Base-by-base conservation (phyloP, 345 rosid species). In the Populus ilicifolia region DNA sequence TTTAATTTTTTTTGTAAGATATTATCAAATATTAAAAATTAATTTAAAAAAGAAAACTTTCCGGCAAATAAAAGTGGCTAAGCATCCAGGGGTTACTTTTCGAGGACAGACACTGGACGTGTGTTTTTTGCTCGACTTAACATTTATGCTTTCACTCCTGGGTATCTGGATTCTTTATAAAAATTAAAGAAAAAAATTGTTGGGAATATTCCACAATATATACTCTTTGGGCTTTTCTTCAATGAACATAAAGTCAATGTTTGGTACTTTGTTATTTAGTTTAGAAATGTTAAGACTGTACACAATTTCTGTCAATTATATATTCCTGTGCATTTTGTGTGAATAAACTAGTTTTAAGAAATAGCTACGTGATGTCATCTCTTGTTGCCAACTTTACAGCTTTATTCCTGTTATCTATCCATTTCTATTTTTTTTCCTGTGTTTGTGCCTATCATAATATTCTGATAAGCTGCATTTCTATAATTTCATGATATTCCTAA, bases 161-260 rank as follows among this genome's bases (percentile, higher is more conserved):
- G 84, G 78, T 82, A 73, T 78, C 70, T 66, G 74, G 81, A 78
- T 65, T 81, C 69, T 80, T 72, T 4, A 46, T 1, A 46, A 46
- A 13, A 44, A 13, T 13, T 44, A 12, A 44, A 41, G 44, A 41
- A 67, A 65, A 29, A 17, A 33, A 35, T 38, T 8, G 10, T 20
- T 64, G 77, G 78, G 89, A 84, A 88, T 89, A 88, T 89, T 81
- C 90, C 76, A 5, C 71, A 73, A 36, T 8, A 69, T 81, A 82
- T 86, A 38, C 83, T 84, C 75, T 81, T 59, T 71, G 78, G 82
- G 80, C 69, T 78, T 59, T 75, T 62, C 75, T 78, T 27, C 6
- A 1, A 72, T 73, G 79, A 71, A 14, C 20, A 25, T 52, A 74
- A 80, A 83, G 88, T 80, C 87, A 80, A 81, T 46, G 56, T 23